Evolutionary conservation across 805 yeast genomes (phyloP), one percentile per base, ranked within the genome.

Genomic region (Metschnikowia proteae): DNA sequence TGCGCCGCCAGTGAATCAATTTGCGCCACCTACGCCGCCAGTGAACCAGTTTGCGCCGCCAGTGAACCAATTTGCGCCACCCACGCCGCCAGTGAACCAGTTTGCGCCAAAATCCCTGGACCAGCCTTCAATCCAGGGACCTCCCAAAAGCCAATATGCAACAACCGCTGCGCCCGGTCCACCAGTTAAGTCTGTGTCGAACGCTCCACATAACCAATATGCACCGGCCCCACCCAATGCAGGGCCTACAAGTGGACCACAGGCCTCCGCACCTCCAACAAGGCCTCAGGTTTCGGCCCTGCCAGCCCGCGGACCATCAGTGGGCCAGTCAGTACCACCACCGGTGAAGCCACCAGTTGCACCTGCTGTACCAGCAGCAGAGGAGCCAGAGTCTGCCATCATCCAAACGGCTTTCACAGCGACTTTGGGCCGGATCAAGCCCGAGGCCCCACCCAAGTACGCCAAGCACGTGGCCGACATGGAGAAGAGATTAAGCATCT

Each of bases 381-480:
- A 7, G 0, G 17, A 6, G 6, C 2, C 29, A 6, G 29, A 11
- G 25, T 6, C 38, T 7, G 9, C 38, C 43, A 30, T 25, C 84
- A 80, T 94, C 39, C 81, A 71, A 58, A 73, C 77, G n/a, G 71
- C 72, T 9, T 75, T 94, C 47, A 70, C 73, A 10, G 62, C 67
- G 4, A 82, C 81, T 56, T 65, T 88, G 57, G 78, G 73, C 27
- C 74, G 80, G 29, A 82, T 88, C 13, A 79, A 83, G 57, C 92
- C 95, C 13, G 72, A 75, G 39, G 79, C 89, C 38, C 96, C 96
- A 26, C 86, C 81, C 43, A 82, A 81, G 62, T 88, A 80, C 60
- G 65, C 77, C 27, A 84, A 81, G 53, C 97, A 89, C 60, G 78
- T 86, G 45, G 72, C 68, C 40, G 98, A 92, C 64, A 82, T 95